Base-by-base conservation (phyloP, 2,329 filamentous ascomycete genomes). In the Aspergillus neotritici region DNA sequence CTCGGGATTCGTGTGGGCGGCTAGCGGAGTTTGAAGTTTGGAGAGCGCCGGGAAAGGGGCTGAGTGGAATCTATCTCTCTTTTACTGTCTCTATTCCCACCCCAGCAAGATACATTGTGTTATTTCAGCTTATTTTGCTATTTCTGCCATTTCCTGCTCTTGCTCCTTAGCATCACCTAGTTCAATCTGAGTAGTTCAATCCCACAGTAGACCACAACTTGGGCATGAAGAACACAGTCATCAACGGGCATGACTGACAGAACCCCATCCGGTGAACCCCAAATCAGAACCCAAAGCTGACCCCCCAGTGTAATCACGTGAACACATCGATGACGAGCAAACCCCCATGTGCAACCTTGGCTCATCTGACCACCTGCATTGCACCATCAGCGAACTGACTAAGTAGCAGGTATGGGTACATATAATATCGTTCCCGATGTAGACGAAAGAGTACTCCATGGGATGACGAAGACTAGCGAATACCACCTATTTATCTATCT, bases 21-120 rank as follows among this genome's bases (percentile, higher is more conserved):
- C 56, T 62, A 61, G 62, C 60, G 65, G 64, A 68, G 64, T 68
- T 67, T 66, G 63, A 65, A 65, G 63, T 66, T 63, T 61, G 63
- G 63, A 62, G 61, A 61, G 60, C 55, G 56, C 58, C 57, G 59
- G 61, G 65, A 65, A 63, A 56, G 60, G 40, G 62, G 57, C 58
- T 56, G 63, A 64, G 58, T 61, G 62, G 64, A 65, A 64, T 64
- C 60, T 62, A 62, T 65, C 61, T 65, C 61, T 65, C 60, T 62
- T 64, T 65, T 62, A 62, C 56, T 58, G 53, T 62, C 58, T 62
- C 59, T 64, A 64, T 65, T 65, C 62, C 61, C 62, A 62, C 58
- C 61, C 59, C 58, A 63, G 60, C 60, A 62, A 60, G 61, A 58
- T 64, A 62, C 61, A 63, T 57, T 64, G 58, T 63, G 56, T 62